Evolutionary conservation across 2,329 filamentous ascomycete species (phyloP).

Genomic region (Cladobotryum mycophilum): DNA sequence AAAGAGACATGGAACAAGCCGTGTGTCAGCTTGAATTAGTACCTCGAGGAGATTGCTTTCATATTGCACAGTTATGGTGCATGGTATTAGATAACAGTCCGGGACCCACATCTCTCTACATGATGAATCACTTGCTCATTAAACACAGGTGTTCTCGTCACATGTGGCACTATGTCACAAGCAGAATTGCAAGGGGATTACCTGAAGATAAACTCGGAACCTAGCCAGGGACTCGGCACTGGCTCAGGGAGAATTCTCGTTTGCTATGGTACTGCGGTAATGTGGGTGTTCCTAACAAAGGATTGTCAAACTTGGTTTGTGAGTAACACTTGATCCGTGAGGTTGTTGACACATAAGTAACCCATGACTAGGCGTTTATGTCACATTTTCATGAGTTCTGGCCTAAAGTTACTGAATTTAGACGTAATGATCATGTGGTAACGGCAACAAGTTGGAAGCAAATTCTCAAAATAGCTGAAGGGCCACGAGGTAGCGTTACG

Average conservation of each 20-base stretch:
- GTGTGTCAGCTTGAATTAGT: constrained; percentile 34
- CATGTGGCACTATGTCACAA: constrained; percentile 33
- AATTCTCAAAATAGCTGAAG: constrained; percentile 22
- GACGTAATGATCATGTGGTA: constrained; percentile 24
- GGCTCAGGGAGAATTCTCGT: constrained; percentile 27
- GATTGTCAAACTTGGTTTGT: constrained; percentile 43
- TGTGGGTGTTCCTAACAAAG: constrained; percentile 33
- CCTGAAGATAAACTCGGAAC: constrained; percentile 25
- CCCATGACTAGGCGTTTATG: constrained; percentile 27
- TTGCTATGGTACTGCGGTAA: constrained; percentile 26
- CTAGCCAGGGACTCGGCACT: constrained; percentile 17
- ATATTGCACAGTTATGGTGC: constrained; percentile 44
- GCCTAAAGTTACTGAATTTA: constrained; percentile 33
- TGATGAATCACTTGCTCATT: background rate
- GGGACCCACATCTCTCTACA: constrained; percentile 8
- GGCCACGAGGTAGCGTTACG: constrained; percentile 15
- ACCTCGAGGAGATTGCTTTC: constrained; percentile 35
- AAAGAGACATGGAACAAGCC: constrained; percentile 41
- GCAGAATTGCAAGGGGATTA: constrained; percentile 26
- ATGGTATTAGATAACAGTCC: constrained; percentile 39
- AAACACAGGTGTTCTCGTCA: constrained; percentile 31
- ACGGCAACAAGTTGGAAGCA: constrained; percentile 24
- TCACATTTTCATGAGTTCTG: constrained; percentile 39
- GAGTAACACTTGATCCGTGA: constrained; percentile 14
- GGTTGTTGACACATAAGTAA: constrained; percentile 3